phyloP scores from a whole-genome alignment of 805 yeast species.

The Saturnispora bothae region DNA sequence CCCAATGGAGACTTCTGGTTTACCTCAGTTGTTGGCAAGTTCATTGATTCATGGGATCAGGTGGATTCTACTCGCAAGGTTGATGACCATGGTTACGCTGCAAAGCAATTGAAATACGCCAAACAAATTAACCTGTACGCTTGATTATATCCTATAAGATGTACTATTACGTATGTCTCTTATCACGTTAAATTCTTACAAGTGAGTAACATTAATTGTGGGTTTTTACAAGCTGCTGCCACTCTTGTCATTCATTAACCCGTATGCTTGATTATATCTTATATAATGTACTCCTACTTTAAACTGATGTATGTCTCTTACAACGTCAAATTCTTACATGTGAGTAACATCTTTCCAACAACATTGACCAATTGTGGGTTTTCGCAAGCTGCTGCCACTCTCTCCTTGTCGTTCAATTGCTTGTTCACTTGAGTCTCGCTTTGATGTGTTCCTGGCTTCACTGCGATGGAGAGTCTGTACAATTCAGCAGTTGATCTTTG shows the following conservation, averaged over 20 bases:
- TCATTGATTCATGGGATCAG: conserved; percentile 29
- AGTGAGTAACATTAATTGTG: conserved; percentile 84
- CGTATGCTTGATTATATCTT: neutral
- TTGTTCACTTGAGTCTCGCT: conserved; percentile 93
- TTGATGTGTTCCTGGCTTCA: conserved; percentile 91
- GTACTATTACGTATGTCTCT: too few relatives aligned
- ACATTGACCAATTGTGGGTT: conserved; percentile 85
- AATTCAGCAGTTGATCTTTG: conserved; percentile 83
- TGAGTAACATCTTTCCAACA: conserved; percentile 83
- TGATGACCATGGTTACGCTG: conserved; percentile 16
- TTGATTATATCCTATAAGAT: neutral
- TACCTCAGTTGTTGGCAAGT: conserved; percentile 31
- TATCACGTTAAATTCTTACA: conserved; percentile 33
- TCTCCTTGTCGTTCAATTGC: conserved; percentile 92
- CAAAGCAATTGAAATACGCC: conserved; percentile 14
- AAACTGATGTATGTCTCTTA: too few relatives aligned
- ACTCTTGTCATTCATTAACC: conserved; percentile 38
- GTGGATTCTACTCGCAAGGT: conserved; percentile 10
- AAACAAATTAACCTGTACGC: conserved; percentile 7
- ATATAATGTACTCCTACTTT: too few relatives aligned
- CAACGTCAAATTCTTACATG: conserved; percentile 37
- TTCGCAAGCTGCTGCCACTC: conserved; percentile 98
- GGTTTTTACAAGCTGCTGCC: conserved; percentile 97
- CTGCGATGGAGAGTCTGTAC: conserved; percentile 64
- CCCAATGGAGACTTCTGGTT: conserved; percentile 39